Base-by-base conservation (phyloP, 2,329 filamentous ascomycete species). In the Penicillium expansum region DNA sequence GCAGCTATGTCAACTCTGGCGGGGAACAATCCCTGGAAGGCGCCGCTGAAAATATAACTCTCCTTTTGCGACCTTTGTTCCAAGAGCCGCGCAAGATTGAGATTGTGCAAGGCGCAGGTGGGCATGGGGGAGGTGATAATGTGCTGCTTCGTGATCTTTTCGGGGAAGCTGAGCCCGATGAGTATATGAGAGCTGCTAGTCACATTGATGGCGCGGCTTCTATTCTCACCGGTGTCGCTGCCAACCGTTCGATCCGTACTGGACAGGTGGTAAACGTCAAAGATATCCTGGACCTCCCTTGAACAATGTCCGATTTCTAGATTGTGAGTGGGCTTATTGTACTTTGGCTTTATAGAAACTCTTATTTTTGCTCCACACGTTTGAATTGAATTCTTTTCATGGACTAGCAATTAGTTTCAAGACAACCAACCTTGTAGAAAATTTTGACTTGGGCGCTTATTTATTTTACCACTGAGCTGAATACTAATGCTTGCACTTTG, bases 91-190 rank as follows among this genome's bases (percentile, higher is more conserved):
- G 74, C 16, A 81, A 84, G 62, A 74, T 86, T 7, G 77, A 82
- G 59, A 79, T 86, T 24, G 72, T 74, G 0, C 77, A 80, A 4
- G 79, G 79, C 9, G 51, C 60, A 7, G 84, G 84, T 0, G 83
- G 83, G 0, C 84, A 87, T 55, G 84, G 84, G 1, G 84, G 84
- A 3, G 84, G 84, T 0, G 84, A 86, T 61, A 77, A 78, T 0
- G 79, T 85, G 0, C 61, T 87, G 50, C 64, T 87, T 32, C 78
- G 81, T 32, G 83, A 86, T 61, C 54, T 86, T 11, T 85, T 87
- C 64, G 83, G 83, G 0, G 78, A 79, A 3, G 50, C 35, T 1
- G 51, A 42, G 3, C 49, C 58, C 0, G 82, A 86, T 64, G 74
- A 81, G 71, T 78, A 78, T 55, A 79, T 78, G 70, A 74, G 83